Evolutionary conservation across 1,139 yeast genomes (phyloP).

Genomic region (Debaryomycetaceae sp.): DNA sequence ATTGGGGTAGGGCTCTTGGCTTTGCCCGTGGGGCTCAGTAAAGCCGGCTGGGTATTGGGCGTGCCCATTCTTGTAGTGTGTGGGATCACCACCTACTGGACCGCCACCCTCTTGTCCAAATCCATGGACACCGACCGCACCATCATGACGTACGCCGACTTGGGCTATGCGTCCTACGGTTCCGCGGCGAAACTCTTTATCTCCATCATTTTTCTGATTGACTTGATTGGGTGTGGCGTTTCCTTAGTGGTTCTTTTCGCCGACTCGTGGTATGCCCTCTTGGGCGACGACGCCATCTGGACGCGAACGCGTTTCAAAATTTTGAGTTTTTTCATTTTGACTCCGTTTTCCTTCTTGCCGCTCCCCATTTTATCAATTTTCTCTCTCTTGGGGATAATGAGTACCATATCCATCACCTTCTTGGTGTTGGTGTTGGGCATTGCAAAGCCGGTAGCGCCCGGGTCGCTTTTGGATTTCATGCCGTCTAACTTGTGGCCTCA

Average conservation of each 20-base stretch:
- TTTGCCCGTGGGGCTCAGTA: slow-evolving; percentile 34
- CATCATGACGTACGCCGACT: slow-evolving; percentile 79
- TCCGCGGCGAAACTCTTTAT: slow-evolving; percentile 32
- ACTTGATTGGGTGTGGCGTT: slow-evolving; percentile 47
- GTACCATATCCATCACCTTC: slow-evolving; percentile 33
- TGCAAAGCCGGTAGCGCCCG: slow-evolving; percentile 28
- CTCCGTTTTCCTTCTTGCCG: slow-evolving; percentile 38
- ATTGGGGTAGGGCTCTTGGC: slow-evolving; percentile 42
- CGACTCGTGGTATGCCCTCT: slow-evolving; percentile 37
- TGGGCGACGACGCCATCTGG: slow-evolving; percentile 30
- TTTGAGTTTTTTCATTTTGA: slow-evolving; percentile 29
- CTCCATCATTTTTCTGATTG: slow-evolving; percentile 31
- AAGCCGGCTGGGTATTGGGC: slow-evolving; percentile 38
- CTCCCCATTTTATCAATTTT: slow-evolving; percentile 33
- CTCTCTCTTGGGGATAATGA: slow-evolving; percentile 33
- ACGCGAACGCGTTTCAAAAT: slow-evolving; percentile 28
- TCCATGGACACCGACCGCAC: slow-evolving; percentile 63
- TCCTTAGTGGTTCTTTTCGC: slow-evolving; percentile 44
- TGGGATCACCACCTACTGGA: slow-evolving; percentile 34
- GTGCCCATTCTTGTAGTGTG: slow-evolving; percentile 27
- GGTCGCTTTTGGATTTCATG: slow-evolving; percentile 30
- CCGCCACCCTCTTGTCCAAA: slow-evolving; percentile 29
- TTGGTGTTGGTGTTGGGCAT: slow-evolving; percentile 32
- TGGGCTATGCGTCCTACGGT: slow-evolving; percentile 71
- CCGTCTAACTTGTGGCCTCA: slow-evolving; percentile 40